A percentile compares a stretch with the other conserved stretches of the same genome.
Conservation (phyloP, 2,329 filamentous ascomycete genomes). For the Fusarium dimerum region DNA sequence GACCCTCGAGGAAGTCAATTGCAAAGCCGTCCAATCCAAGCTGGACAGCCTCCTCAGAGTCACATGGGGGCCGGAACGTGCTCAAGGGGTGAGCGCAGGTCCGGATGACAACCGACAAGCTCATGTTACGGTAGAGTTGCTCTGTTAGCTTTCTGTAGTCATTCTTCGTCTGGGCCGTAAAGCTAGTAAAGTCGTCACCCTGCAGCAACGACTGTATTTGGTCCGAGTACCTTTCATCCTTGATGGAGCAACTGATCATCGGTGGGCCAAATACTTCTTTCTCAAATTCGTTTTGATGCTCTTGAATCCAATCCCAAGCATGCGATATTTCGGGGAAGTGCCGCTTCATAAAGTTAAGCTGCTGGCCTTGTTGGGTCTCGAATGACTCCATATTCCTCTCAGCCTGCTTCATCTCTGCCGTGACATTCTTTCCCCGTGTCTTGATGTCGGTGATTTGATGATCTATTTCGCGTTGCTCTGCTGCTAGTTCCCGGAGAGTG, state of each 20-base stretch:
- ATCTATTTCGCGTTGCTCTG: slow-evolving; percentile 39
- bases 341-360: slow-evolving; percentile 64
- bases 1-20: slow-evolving; percentile 76
- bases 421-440: slow-evolving; percentile 43
- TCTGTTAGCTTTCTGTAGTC: slow-evolving; percentile 76
- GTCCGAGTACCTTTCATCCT: slow-evolving; percentile 65
- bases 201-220: slow-evolving; percentile 55
- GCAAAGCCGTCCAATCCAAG: slow-evolving; percentile 80
- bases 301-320: slow-evolving; percentile 82
- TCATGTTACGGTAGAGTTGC: slow-evolving; percentile 63
- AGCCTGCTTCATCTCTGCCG: slow-evolving; percentile 38
- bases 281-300: slow-evolving; percentile 69
- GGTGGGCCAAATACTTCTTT: slow-evolving; percentile 80
- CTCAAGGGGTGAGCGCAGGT: slow-evolving; percentile 57
- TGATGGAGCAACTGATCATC: slow-evolving; percentile 77
- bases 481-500: slow-evolving; percentile 51
- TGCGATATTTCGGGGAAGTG: slow-evolving; percentile 63
- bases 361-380: slow-evolving; percentile 74
- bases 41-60: slow-evolving; percentile 52
- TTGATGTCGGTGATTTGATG: slow-evolving; percentile 44
- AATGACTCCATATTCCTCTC: slow-evolving; percentile 58
- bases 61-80: slow-evolving; percentile 56
- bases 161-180: slow-evolving; percentile 73
- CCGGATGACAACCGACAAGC: slow-evolving; percentile 71
- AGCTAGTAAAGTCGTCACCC: slow-evolving; percentile 57